phyloP scores from a whole-genome alignment of 2,329 filamentous ascomycete species.

The Aspergillus proliferans region DNA sequence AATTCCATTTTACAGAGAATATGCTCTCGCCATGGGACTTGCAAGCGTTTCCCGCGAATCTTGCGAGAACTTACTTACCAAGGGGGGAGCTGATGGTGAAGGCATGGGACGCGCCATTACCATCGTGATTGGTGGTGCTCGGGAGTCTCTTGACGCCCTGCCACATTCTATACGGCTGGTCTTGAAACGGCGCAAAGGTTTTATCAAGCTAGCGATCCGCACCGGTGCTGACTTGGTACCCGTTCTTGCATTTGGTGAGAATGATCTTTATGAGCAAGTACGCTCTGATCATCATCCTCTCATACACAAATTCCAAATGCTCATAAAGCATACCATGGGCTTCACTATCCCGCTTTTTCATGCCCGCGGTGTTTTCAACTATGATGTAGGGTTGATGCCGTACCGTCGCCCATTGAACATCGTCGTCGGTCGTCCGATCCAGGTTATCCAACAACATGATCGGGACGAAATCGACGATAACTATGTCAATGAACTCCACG shows the following conservation, averaged over 20 bases:
- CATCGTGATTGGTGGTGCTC: conserved; percentile 87
- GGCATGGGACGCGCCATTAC: conserved; percentile 95
- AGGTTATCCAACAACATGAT: conserved; percentile 54
- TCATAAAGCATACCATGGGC: conserved; percentile 77
- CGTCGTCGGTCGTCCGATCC: conserved; percentile 78
- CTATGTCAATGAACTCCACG: conserved; percentile 76
- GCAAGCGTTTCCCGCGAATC: conserved; percentile 85
- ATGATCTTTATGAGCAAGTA: conserved; percentile 90
- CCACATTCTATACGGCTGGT: conserved; percentile 73
- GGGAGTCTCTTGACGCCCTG: conserved; percentile 83
- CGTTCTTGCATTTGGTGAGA: conserved; percentile 88
- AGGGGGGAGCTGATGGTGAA: conserved; percentile 67
- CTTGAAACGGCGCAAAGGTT: conserved; percentile 78
- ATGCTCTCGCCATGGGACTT: conserved; percentile 81
- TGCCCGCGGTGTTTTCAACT: conserved; percentile 90
- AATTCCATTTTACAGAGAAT: conserved; percentile 89
- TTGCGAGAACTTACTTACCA: conserved; percentile 79
- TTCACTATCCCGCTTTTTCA: conserved; percentile 91
- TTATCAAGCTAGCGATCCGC: conserved; percentile 85
- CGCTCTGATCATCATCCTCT: conserved; percentile 68
- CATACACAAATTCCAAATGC: conserved; percentile 74
- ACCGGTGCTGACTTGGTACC: conserved; percentile 92
- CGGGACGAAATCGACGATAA: conserved; percentile 59
- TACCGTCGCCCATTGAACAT: conserved; percentile 83
- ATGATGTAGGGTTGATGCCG: conserved; percentile 93